Base-by-base conservation (phyloP, 371 early-diverging fungal species). In the Syncephalastrum sp. region DNA sequence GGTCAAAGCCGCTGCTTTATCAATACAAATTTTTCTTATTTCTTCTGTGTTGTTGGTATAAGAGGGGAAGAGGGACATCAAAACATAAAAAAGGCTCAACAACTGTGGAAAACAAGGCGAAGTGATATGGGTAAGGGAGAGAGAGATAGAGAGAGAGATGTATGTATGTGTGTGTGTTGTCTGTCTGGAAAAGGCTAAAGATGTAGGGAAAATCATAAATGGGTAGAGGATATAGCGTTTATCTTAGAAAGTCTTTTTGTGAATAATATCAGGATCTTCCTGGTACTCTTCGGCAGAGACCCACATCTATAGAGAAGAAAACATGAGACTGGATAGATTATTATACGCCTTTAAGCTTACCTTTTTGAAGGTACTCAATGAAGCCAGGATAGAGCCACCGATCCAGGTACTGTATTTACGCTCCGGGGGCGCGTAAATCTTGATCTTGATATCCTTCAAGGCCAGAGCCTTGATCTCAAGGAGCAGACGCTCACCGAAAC, bases 331-430 rank as follows among this genome's bases (percentile, higher is more conserved):
- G 7, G 17, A 19, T 17, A 38, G 27, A 52, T 6, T 21, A 1
- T 2, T 2, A 21, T 21, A 21, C 21, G 21, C 21, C 2, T 21
- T 21, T 21, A 1, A 21, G 59, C 67, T 67, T 68, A 81, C 79
- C 75, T 85, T 80, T 60, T 85, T 83, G 63, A 86, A 86, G 17
- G 86, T 84, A 57, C 82, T 82, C 54, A 93, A 79, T 4, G 90
- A 88, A 15, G 95, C 95, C 42, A 97, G 69, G 73, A 96, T 97
- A 24, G 93, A 92, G 3, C 98, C 98, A 60, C 98, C 98, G 61
- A 97, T 95, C 97, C 98, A 98, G 21, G 95, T 95, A 51, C 92
- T 90, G 75, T 94, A 98, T 75, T 95, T 97, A 60, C 98, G 89
- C 73, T 98, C 97, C 42, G 96, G 97, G 24, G 96, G 97, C 19